Base-by-base conservation (phyloP, 768 basidiomycete species). In the Cystoderma amianthinum region DNA sequence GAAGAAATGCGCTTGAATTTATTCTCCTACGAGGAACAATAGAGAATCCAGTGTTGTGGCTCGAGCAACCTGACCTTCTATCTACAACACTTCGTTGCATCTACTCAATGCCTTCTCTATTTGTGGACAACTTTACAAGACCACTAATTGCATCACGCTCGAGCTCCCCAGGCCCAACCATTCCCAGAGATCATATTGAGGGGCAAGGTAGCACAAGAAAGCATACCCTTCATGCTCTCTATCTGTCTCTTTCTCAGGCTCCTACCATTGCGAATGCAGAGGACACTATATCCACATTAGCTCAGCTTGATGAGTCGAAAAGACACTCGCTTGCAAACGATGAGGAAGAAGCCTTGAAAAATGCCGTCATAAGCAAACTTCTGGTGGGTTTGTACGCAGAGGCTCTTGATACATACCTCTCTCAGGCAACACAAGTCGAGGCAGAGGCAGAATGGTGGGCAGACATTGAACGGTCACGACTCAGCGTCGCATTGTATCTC, bases 361-460 rank as follows among this genome's bases (percentile, higher is more conserved):
- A 60, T 16, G 71, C 68, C 10, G 63, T 82, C 10, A 47, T 76
- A 5, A 58, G 63, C 25, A 77, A 70, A 53, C 50, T 83, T 3
- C 61, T 76, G 1, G 67, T 78, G 3, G 71, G 70, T 5, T 45
- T 87, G 12, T 91, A 90, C 52, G 65, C 77, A 4, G 72, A 82
- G 41, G 71, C 78, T 1, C 60, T 93, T 51, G 76, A 88, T 46
- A 53, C 65, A 16, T 77, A 80, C 43, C 58, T 95, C 44, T 54
- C 65, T 7, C 78, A 88, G 52, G 87, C 92, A 1, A 66, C 76
- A 6, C 58, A 78, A 23, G 76, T 81, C 10, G 90, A 93, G 50
- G 60, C 69, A 5, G 88, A 92, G 51, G 78, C 86, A 15, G 77
- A 85, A 34, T 96, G 86, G 85, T 97, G 93, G 93, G 70, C 72